These are phyloP conservation scores for Ascochyta lentis DNA, from an alignment of 2,329 filamentous ascomycete genomes.

Conservation along the genomic window DNA sequence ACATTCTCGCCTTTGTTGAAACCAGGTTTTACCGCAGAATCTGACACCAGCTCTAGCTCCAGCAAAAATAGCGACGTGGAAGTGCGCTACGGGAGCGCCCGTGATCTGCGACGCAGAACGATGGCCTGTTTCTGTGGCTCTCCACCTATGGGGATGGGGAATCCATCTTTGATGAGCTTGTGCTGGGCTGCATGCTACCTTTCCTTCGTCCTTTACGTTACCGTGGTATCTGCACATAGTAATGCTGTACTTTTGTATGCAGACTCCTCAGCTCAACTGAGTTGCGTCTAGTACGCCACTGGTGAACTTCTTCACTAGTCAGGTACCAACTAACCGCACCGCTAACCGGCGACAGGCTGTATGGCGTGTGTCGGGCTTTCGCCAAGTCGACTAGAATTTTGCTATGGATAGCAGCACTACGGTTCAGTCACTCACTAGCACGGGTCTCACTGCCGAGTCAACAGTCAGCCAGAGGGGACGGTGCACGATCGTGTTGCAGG, in stretches of 20 bases:
- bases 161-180: background rate
- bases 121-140: slow-evolving; percentile 1
- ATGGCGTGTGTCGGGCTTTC: slow-evolving; percentile 5
- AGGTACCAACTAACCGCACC: slow-evolving; percentile 9
- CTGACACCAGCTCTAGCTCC: slow-evolving; percentile 1
- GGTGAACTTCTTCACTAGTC: slow-evolving; percentile 13
- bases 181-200: background rate
- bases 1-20: background rate
- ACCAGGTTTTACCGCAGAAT: slow-evolving; percentile 4
- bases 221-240: background rate
- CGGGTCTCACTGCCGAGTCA: background rate
- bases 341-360: slow-evolving; percentile 1
- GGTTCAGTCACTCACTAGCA: background rate
- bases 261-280: background rate
- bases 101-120: slow-evolving; percentile 21
- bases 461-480: background rate
- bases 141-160: background rate
- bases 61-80: slow-evolving; percentile 5
- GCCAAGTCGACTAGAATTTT: slow-evolving; percentile 10
- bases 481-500: background rate
- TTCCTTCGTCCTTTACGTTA: background rate
- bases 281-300: background rate
- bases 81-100: slow-evolving; percentile 23
- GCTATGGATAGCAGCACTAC: slow-evolving; percentile 1
- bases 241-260: too few relatives aligned